Evolutionary conservation across 2,329 filamentous ascomycete genomes (phyloP).

Genomic region (Massarina eburnea): DNA sequence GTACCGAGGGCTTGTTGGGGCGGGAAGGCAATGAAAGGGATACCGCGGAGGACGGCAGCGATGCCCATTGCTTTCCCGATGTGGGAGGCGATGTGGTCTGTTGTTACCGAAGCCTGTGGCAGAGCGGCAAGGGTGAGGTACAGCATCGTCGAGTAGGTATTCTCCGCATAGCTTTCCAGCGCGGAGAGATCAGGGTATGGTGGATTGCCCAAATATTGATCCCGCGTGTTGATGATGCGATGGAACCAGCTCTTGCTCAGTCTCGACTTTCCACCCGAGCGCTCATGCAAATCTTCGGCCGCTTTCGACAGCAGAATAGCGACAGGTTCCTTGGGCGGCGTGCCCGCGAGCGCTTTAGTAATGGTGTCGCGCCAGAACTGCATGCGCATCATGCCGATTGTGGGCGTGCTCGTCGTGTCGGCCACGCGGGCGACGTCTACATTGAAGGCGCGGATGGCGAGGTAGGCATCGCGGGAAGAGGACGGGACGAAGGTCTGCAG

Average conservation of each 20-base stretch:
- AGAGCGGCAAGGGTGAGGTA: slow-evolving; percentile 83
- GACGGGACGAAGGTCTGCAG: slow-evolving; percentile 82
- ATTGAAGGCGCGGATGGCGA: slow-evolving; percentile 89
- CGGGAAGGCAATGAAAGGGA: slow-evolving; percentile 85
- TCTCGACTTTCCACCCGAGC: slow-evolving; percentile 50
- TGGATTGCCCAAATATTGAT: slow-evolving; percentile 79
- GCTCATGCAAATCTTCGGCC: slow-evolving; percentile 58
- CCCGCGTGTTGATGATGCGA: slow-evolving; percentile 77
- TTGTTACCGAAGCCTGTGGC: slow-evolving; percentile 76
- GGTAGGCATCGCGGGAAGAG: slow-evolving; percentile 76
- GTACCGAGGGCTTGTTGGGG: slow-evolving; percentile 59
- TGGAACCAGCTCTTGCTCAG: slow-evolving; percentile 60
- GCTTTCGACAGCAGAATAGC: slow-evolving; percentile 79
- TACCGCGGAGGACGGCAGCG: slow-evolving; percentile 77
- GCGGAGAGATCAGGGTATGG: slow-evolving; percentile 73
- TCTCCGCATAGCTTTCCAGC: slow-evolving; percentile 87
- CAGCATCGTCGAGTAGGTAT: slow-evolving; percentile 89
- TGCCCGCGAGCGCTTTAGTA: slow-evolving; percentile 72
- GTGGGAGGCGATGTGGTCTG: slow-evolving; percentile 92
- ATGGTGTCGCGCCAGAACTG: slow-evolving; percentile 94
- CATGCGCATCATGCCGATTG: slow-evolving; percentile 83
- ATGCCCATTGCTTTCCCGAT: slow-evolving; percentile 95
- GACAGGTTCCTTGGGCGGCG: slow-evolving; percentile 86
- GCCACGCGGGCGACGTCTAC: slow-evolving; percentile 88
- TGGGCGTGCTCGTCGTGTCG: slow-evolving; percentile 84